Evolutionary conservation across 2,329 filamentous ascomycete genomes (phyloP), one percentile per base, ranked within the genome.

Genomic region (Fusarium compactum): DNA sequence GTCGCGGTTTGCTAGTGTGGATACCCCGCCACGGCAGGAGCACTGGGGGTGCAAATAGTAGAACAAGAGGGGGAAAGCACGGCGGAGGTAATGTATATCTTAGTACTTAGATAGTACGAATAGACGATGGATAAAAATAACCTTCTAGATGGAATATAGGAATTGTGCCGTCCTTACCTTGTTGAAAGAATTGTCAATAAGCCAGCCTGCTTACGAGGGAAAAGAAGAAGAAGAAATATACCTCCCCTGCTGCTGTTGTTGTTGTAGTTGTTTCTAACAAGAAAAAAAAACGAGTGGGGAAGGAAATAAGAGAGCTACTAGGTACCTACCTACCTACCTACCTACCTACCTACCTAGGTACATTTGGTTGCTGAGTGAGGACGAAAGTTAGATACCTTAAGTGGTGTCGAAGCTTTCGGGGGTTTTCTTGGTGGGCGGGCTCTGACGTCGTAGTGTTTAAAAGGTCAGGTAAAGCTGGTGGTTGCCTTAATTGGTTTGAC

Each of bases 1-100:
- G 65, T 73, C 71, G 54, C 54, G 53, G 70, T 70, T 67, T 81
- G 79, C 78, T 80, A 73, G 75, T 77, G 79, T 81, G 79, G 80
- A 74, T 75, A 77, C 78, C 76, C 75, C 75, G 72, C 76, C 66
- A 78, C 54, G 58, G 59, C 59, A 61, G 30, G 48, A 71, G 61
- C 46, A 60, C 51, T 51, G 51, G 69, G 65, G 71, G 73, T 74
- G 69, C 57, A 73, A 53, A 52, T 62, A 72, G 62, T 59, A 74
- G 52, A 63, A 48, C 48, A 52, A 44, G 45, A 63, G 41, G 52
- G 48, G 53, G 44, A 25, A 62, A 18, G 46, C 34, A 45, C 22
- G 38, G 46, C 48, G 25, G 18, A 55, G 29, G 15, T 43, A 50
- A 38, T n/a, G 34, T 38, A 38, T 38, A n/a, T 18, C 34, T 38